These are phyloP conservation scores for Dionaea muscipula DNA, from an alignment of 179 eudicot genomes.

Conservation along the genomic window DNA sequence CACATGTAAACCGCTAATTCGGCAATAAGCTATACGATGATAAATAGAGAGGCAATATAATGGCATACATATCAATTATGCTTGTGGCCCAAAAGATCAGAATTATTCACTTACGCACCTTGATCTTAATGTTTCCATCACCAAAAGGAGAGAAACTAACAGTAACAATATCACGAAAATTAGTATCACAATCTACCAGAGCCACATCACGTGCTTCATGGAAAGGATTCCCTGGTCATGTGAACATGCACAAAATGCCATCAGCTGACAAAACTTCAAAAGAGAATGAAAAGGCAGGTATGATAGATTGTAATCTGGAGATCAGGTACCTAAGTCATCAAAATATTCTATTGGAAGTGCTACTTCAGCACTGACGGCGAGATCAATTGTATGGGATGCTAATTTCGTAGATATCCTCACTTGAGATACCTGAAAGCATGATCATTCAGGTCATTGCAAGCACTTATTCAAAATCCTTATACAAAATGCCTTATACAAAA, in stretches of 20 bases:
- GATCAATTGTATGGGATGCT: conserved; percentile 26
- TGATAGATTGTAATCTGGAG: background rate
- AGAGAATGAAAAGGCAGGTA: no score
- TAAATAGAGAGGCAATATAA: background rate
- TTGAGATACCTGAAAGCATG: conserved; percentile 49
- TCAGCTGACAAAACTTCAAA: no score
- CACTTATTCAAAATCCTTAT: background rate
- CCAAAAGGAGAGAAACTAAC: conserved; percentile 29
- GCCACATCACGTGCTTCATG: conserved; percentile 49
- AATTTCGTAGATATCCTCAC: conserved; percentile 40
- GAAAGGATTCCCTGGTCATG: conserved; percentile 55
- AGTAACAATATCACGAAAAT: conserved; percentile 47
- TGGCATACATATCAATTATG: background rate
- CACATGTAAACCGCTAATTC: background rate
- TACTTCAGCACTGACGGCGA: conserved; percentile 62
- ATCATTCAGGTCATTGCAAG: conserved; percentile 3
- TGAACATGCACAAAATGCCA: background rate
- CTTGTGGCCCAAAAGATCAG: background rate
- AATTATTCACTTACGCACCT: conserved; percentile 25
- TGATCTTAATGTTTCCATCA: conserved; percentile 38
- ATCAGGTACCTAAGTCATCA: conserved; percentile 46
- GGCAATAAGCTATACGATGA: background rate
- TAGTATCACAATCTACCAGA: conserved; percentile 46
- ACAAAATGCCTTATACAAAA: conserved; percentile 2
- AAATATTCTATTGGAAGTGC: conserved; percentile 39